A percentile compares a stretch with the other conserved stretches of the same genome.
Evolutionary conservation across 1,284 basidiomycete genomes (phyloP).

Genomic region (Cutaneotrichosporon sp.): DNA sequence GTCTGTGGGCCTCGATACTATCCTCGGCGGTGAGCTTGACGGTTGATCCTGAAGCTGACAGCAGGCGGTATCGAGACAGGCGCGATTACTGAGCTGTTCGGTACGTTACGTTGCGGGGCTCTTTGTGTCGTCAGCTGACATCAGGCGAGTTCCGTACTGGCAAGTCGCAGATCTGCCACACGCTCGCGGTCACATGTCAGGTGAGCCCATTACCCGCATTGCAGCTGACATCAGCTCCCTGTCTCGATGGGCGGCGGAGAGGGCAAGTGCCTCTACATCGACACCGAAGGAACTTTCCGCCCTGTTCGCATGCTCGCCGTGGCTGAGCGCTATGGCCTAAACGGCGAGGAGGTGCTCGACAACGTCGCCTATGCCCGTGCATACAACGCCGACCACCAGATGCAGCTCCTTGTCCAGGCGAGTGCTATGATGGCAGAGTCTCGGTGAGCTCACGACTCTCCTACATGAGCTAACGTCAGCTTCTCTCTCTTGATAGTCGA

Average conservation of each 20-base stretch:
- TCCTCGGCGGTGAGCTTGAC: constrained; percentile 74
- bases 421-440: constrained; percentile 97
- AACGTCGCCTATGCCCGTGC: constrained; percentile 98
- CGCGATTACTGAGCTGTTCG: constrained; percentile 96
- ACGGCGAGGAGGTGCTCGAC: constrained; percentile 95
- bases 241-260: constrained; percentile 98
- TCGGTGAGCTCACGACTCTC: constrained; percentile 59
- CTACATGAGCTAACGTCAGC: constrained; percentile 54
- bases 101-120: constrained; percentile 45
- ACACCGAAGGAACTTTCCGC: constrained; percentile 98
- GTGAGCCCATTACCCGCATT: constrained; percentile 33
- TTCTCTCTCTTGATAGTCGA: constrained; percentile 97
- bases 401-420: constrained; percentile 82
- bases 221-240: constrained; percentile 62
- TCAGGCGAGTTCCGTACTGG: constrained; percentile 88
- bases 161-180: constrained; percentile 98
- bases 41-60: background rate
- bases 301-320: constrained; percentile 91
- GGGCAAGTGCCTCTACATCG: constrained; percentile 98
- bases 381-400: constrained; percentile 98
- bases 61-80: constrained; percentile 96
- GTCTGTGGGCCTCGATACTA: constrained; percentile 90
- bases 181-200: constrained; percentile 96
- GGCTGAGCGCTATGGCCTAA: constrained; percentile 91
- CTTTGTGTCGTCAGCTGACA: constrained; percentile 8